A percentile compares a stretch with the other conserved stretches of the same genome.
Evolutionary conservation across 2,329 filamentous ascomycete species (phyloP).

Genomic region (Decorospora gaudefroyi): DNA sequence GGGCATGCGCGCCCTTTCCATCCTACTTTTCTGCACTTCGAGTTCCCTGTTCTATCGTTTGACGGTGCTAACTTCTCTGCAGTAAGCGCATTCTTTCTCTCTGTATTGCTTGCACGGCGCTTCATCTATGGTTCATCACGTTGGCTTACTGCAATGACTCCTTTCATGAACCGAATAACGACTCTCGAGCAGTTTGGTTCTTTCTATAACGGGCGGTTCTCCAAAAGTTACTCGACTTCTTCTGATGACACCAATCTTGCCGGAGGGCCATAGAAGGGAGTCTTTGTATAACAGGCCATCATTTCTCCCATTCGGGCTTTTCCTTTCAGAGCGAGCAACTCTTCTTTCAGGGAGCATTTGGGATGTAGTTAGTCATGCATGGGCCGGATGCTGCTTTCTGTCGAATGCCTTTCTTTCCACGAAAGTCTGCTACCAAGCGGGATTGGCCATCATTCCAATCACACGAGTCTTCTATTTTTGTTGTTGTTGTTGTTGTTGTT

Average conservation of each 20-base stretch:
- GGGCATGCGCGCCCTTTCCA: background rate
- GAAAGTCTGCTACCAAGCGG: constrained; percentile 34
- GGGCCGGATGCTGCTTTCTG: constrained; percentile 40
- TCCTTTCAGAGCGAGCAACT: constrained; percentile 38
- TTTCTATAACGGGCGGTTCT: constrained; percentile 44
- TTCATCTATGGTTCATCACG: constrained; percentile 41
- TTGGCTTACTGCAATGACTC: constrained; percentile 45
- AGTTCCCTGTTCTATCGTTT: background rate
- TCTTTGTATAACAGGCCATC: constrained; percentile 48
- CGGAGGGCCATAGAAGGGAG: constrained; percentile 41
- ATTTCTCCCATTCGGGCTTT: constrained; percentile 39
- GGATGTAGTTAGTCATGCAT: constrained; percentile 46
- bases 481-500: too few species aligned
- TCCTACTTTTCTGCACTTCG: background rate
- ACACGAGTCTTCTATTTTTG: constrained; percentile 36
- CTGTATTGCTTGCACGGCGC: constrained; percentile 43
- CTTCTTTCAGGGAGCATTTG: constrained; percentile 36
- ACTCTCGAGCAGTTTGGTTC: constrained; percentile 47
- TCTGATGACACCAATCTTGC: constrained; percentile 45
- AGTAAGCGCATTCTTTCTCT: constrained; percentile 49
- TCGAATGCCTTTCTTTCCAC: constrained; percentile 37
- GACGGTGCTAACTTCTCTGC: constrained; percentile 19
- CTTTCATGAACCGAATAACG: constrained; percentile 47
- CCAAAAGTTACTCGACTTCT: constrained; percentile 48
- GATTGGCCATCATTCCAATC: constrained; percentile 48